phyloP scores from a whole-genome alignment of 1,139 yeast species.

The Lodderomyces parapsilosis region DNA sequence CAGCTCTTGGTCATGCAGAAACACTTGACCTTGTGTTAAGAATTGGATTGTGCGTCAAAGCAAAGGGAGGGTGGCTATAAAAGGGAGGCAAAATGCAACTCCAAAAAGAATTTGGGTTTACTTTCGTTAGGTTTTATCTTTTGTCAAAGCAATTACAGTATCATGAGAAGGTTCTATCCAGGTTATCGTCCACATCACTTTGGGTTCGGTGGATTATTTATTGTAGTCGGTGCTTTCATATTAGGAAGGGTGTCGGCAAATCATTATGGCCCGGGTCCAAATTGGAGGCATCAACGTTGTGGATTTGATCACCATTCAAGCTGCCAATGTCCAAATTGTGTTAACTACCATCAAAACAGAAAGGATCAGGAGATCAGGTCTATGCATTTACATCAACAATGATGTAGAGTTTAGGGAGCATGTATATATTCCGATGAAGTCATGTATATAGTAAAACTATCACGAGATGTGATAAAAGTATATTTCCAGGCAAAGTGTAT shows the following conservation, averaged over 20 bases:
- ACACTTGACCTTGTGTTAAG: background rate
- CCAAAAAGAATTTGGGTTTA: too few species aligned
- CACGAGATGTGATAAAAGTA: too few species aligned
- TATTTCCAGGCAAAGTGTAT: too few species aligned
- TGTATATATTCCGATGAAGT: background rate
- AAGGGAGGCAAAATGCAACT: too few species aligned
- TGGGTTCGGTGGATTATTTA: conserved; percentile 10
- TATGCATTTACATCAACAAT: background rate
- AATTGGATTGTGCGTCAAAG: background rate
- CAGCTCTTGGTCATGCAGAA: background rate
- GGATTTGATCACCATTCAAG: conserved; percentile 4
- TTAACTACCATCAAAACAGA: background rate
- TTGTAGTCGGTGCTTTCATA: conserved; percentile 8
- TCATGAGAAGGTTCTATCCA: conserved; percentile 5
- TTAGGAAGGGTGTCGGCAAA: conserved; percentile 6
- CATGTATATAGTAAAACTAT: background rate
- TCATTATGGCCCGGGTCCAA: background rate
- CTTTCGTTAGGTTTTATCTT: too few species aligned
- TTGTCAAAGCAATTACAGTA: background rate
- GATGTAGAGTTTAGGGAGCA: background rate
- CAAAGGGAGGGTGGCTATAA: too few species aligned
- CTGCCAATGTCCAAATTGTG: conserved; percentile 11
- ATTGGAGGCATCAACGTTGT: background rate
- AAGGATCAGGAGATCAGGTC: background rate
- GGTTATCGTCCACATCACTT: conserved; percentile 8